phyloP scores from a whole-genome alignment of 257 asterid species.

The Nyctanthes arbortristis region DNA sequence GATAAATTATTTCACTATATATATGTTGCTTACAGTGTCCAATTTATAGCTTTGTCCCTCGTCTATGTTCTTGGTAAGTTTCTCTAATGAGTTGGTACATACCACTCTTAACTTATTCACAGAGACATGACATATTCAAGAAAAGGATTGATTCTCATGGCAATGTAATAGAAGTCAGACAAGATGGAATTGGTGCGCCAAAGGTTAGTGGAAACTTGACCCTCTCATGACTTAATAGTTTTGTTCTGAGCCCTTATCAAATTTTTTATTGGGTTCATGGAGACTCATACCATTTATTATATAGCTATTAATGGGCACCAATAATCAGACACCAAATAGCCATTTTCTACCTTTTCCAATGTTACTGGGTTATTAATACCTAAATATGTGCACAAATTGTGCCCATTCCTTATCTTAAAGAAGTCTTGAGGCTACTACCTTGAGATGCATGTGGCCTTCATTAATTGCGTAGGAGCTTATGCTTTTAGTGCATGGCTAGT shows the following conservation, averaged over 20 bases:
- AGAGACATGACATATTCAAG: conserved; percentile 95
- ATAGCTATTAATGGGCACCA: neutral
- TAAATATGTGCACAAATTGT: neutral
- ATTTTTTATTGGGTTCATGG: conserved; percentile 4
- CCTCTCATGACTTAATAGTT: neutral
- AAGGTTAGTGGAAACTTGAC: conserved; percentile 52
- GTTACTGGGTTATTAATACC: conserved; percentile 11
- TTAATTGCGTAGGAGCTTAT: no score
- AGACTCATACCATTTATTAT: neutral
- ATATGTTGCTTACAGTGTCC: neutral
- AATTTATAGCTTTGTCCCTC: conserved; percentile 22
- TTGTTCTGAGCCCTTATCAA: neutral
- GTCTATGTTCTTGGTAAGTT: conserved; percentile 7
- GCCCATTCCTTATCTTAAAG: neutral
- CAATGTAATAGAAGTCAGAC: conserved; percentile 73
- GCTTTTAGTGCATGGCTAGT: no score
- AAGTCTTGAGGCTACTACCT: no score
- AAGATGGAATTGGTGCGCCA: conserved; percentile 93
- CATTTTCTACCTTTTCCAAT: neutral
- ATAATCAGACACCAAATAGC: no score
- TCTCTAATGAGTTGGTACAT: conserved; percentile 17
- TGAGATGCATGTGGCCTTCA: no score
- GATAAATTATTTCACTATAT: conserved; percentile 17
- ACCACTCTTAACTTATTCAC: conserved; percentile 31
- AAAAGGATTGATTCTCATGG: conserved; percentile 84